These are phyloP conservation scores for Pythium plurisporium DNA, from an alignment of 352 stramenopile species.

Conservation along the genomic window DNA sequence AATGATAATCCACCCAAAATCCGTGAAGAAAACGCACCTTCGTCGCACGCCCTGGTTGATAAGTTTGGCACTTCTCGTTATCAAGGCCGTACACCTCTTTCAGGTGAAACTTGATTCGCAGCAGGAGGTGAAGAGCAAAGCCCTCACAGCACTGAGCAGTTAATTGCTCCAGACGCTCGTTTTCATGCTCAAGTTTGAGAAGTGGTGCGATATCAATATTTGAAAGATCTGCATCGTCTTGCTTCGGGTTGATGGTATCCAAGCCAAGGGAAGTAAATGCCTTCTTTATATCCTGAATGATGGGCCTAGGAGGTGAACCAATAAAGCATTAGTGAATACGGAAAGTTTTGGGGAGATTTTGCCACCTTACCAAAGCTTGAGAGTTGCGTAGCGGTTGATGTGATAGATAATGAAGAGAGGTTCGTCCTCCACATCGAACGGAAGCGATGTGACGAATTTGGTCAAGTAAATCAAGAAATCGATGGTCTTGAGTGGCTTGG, in stretches of 20 bases:
- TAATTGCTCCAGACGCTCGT: slow-evolving; percentile 9
- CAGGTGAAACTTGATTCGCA: slow-evolving; percentile 72
- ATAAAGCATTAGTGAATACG: neutral
- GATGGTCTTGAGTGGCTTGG: slow-evolving; percentile 27
- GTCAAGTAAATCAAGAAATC: slow-evolving; percentile 78
- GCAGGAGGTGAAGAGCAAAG: slow-evolving; percentile 61
- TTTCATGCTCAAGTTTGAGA: neutral
- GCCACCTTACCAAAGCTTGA: slow-evolving; percentile 69
- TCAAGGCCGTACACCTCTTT: slow-evolving; percentile 66
- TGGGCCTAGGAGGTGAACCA: slow-evolving; percentile 26
- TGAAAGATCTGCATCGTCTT: slow-evolving; percentile 52
- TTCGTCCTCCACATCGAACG: slow-evolving; percentile 80
- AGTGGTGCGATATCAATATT: slow-evolving; percentile 35
- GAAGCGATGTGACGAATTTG: slow-evolving; percentile 59
- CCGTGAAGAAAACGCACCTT: slow-evolving; percentile 25
- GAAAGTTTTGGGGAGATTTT: neutral
- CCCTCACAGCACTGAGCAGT: slow-evolving; percentile 25
- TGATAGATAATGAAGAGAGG: slow-evolving; percentile 85
- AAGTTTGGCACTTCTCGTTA: slow-evolving; percentile 80
- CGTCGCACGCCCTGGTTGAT: slow-evolving; percentile 46
- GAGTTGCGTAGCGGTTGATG: slow-evolving; percentile 77
- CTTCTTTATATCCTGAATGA: slow-evolving; percentile 51
- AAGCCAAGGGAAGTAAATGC: slow-evolving; percentile 34
- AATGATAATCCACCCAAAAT: neutral
- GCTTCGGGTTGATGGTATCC: slow-evolving; percentile 29